Conservation (phyloP, 2,329 filamentous ascomycete species). For the Akanthomyces uredinophilus region DNA sequence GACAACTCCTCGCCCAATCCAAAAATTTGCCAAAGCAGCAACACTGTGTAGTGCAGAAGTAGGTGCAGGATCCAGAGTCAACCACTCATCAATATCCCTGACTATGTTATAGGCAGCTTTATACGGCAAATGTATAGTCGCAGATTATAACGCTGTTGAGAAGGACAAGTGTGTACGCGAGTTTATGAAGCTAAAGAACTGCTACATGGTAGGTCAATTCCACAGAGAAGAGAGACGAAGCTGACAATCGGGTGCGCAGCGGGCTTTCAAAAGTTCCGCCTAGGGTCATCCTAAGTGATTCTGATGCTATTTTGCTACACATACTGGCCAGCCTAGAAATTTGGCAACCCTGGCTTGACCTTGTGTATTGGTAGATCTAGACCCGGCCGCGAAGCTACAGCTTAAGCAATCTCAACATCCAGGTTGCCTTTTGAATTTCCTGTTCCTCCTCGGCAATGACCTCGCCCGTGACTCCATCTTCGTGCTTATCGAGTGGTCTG, state of each 20-base stretch:
- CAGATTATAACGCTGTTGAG: slow-evolving; percentile 82
- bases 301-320: background rate
- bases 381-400: slow-evolving; percentile 42
- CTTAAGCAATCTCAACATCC: slow-evolving; percentile 70
- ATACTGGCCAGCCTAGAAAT: background rate
- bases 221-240: background rate
- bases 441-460: slow-evolving; percentile 79
- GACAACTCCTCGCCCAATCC: slow-evolving; percentile 41
- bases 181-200: slow-evolving; percentile 81
- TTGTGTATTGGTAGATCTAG: background rate
- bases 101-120: slow-evolving; percentile 57
- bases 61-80: slow-evolving; percentile 13
- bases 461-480: slow-evolving; percentile 20
- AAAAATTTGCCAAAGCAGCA: slow-evolving; percentile 49
- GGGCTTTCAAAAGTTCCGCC: slow-evolving; percentile 14
- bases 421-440: slow-evolving; percentile 77
- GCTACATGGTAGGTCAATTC: slow-evolving; percentile 65
- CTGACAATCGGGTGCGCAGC: slow-evolving; percentile 8
- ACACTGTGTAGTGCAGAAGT: slow-evolving; percentile 54
- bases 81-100: background rate
- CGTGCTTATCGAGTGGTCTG: slow-evolving; percentile 59
- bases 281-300: background rate
- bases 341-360: background rate
- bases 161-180: slow-evolving; percentile 87
- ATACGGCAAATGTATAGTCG: slow-evolving; percentile 88